Percentiles rank a stretch among this genome's conserved stretches.
These are phyloP conservation scores for Naganishia kalamii DNA, from an alignment of 768 basidiomycete species.

Conservation along the genomic window DNA sequence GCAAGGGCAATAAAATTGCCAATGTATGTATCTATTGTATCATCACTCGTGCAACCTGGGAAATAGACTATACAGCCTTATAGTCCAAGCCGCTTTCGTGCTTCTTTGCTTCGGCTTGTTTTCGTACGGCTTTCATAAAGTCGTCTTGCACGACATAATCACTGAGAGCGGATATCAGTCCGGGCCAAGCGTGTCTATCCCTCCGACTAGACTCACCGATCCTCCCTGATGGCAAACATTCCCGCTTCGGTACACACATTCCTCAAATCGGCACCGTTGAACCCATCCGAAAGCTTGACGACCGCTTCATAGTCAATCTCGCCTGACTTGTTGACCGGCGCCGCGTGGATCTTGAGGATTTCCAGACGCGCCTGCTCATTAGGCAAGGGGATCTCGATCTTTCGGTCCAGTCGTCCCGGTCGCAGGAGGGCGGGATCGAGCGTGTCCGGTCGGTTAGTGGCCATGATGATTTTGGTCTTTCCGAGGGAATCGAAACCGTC, in stretches of 20 bases:
- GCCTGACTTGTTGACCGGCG: constrained; percentile 85
- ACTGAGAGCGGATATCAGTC: constrained; percentile 47
- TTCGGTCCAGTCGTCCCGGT: constrained; percentile 90
- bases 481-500: constrained; percentile 98
- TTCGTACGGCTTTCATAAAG: constrained; percentile 88
- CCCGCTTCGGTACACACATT: constrained; percentile 94
- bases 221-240: constrained; percentile 97
- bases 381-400: constrained; percentile 94
- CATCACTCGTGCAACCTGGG: background rate
- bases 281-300: constrained; percentile 88
- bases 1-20: background rate
- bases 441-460: constrained; percentile 98
- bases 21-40: background rate
- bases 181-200: background rate
- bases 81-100: constrained; percentile 58
- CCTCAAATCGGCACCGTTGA: constrained; percentile 93
- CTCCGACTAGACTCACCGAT: constrained; percentile 55
- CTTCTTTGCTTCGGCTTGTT: constrained; percentile 93
- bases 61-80: constrained; percentile 20
- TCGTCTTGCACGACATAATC: constrained; percentile 93
- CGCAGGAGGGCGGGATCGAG: constrained; percentile 93
- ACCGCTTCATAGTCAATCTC: constrained; percentile 98
- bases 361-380: constrained; percentile 94
- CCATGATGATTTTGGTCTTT: constrained; percentile 94
- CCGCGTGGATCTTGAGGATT: constrained; percentile 94